Percentiles rank a stretch among this genome's conserved stretches.
Conservation (phyloP, 148 eudicot genomes). For the Simmondsia chinensis region DNA sequence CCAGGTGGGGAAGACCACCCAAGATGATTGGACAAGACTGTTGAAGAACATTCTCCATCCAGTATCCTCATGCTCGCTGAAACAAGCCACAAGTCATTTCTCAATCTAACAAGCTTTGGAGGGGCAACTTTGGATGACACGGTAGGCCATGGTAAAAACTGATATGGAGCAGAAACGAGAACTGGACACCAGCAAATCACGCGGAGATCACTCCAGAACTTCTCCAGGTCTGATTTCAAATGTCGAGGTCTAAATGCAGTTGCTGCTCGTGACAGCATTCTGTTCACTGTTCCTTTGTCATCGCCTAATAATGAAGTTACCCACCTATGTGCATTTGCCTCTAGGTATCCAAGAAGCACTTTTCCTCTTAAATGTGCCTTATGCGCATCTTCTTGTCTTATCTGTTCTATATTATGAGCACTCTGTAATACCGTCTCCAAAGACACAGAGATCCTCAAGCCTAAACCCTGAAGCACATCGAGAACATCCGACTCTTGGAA, state of each 20-base stretch:
- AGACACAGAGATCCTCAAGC: conserved; percentile 72
- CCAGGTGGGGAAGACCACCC: conserved; percentile 95
- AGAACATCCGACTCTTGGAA: conserved; percentile 57
- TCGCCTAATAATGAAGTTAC: conserved; percentile 32
- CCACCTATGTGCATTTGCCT: conserved; percentile 93
- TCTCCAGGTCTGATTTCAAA: conserved; percentile 67
- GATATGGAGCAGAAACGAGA: conserved; percentile 66
- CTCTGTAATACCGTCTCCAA: conserved; percentile 70
- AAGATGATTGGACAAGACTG: conserved; percentile 68
- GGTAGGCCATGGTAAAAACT: conserved; percentile 87
- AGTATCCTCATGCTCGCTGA: conserved; percentile 97
- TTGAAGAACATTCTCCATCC: conserved; percentile 90
- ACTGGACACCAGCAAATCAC: conserved; percentile 94
- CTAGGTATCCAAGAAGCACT: conserved; percentile 81
- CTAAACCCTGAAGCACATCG: conserved; percentile 79
- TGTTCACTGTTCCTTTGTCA: conserved; percentile 59
- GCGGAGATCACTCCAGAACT: conserved; percentile 90
- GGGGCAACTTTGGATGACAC: conserved; percentile 85
- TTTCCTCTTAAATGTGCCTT: conserved; percentile 72
- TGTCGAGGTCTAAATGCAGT: conserved; percentile 62
- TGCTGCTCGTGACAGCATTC: conserved; percentile 74
- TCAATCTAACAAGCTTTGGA: conserved; percentile 78
- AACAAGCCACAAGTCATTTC: conserved; percentile 86
- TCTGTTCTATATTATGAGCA: conserved; percentile 68
- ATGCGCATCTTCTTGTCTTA: conserved; percentile 53